phyloP scores from a whole-genome alignment of 2,329 filamentous ascomycete species.

The Metarhizium anisopliae region DNA sequence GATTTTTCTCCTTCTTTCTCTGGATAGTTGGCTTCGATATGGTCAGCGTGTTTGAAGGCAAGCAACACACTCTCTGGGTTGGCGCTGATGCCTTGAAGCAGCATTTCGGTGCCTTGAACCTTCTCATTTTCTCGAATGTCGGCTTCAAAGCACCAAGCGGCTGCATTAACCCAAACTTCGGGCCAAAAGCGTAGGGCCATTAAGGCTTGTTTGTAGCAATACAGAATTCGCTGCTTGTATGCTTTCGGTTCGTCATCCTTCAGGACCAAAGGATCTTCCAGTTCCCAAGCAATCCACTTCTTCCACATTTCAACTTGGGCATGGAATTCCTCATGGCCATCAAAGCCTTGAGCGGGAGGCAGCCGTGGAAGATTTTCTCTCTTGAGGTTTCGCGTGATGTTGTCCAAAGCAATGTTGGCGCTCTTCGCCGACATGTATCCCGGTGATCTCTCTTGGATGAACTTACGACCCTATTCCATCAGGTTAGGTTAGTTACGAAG shows the following conservation, averaged over 20 bases:
- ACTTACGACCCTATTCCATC: conserved; percentile 69
- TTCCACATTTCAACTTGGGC: conserved; percentile 86
- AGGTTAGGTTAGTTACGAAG: conserved; percentile 4
- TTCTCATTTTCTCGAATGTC: conserved; percentile 53
- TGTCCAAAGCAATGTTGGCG: conserved; percentile 83
- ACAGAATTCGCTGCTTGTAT: conserved; percentile 72
- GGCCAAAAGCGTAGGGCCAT: conserved; percentile 94
- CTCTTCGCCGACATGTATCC: conserved; percentile 94
- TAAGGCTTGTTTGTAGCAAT: conserved; percentile 86
- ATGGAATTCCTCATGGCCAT: conserved; percentile 75
- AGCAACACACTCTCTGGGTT: conserved; percentile 92
- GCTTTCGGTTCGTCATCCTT: conserved; percentile 69
- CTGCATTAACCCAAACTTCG: conserved; percentile 90
- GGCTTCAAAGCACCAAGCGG: conserved; percentile 84
- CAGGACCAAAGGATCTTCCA: conserved; percentile 80
- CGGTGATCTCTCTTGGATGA: conserved; percentile 85
- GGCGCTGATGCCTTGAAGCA: conserved; percentile 73
- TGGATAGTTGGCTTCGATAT: conserved; percentile 69
- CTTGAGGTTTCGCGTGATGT: conserved; percentile 67
- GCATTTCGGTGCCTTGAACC: conserved; percentile 60
- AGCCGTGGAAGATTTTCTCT: conserved; percentile 72
- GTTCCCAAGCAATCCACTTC: conserved; percentile 92
- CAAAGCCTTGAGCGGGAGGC: conserved; percentile 76
- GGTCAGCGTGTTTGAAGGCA: conserved; percentile 81
- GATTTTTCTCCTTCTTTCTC: conserved; percentile 71